Evolutionary conservation across 768 basidiomycete genomes (phyloP).

Genomic region (Serendipita vermifera): DNA sequence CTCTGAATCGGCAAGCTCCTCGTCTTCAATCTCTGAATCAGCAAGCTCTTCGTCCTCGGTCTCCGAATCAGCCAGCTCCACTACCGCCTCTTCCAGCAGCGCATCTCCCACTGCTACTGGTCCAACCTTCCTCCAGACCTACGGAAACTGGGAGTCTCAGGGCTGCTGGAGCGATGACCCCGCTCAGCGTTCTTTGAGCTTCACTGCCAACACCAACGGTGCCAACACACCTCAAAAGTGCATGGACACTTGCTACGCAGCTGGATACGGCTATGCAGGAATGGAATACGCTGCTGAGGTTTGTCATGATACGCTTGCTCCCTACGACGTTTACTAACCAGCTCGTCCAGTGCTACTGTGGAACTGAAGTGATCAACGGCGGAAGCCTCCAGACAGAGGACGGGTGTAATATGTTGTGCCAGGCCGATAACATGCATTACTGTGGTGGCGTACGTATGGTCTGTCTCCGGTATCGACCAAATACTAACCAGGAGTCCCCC

Average conservation of each 20-base stretch:
- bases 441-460: too few relatives aligned
- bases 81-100: too few relatives aligned
- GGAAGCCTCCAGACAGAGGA: constrained; percentile 33
- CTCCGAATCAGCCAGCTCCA: neutral
- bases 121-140: neutral
- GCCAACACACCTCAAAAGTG: neutral
- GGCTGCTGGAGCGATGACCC: constrained; percentile 8
- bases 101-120: too few relatives aligned
- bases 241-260: constrained; percentile 34
- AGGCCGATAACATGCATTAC: constrained; percentile 20
- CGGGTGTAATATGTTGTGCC: constrained; percentile 56
- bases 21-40: neutral
- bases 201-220: neutral
- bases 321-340: neutral
- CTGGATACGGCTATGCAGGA: constrained; percentile 32
- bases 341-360: constrained; percentile 30
- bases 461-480: too few relatives aligned
- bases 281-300: constrained; percentile 38
- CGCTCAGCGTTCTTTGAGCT: neutral
- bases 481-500: neutral
- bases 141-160: constrained; percentile 1
- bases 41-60: neutral
- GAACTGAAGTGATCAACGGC: constrained; percentile 31
- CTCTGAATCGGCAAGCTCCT: neutral
- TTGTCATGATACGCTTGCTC: constrained; percentile 16